Percentiles rank a stretch among this genome's conserved stretches.
phyloP scores from a whole-genome alignment of 1,284 basidiomycete species.

The Rhodotorula sp. region DNA sequence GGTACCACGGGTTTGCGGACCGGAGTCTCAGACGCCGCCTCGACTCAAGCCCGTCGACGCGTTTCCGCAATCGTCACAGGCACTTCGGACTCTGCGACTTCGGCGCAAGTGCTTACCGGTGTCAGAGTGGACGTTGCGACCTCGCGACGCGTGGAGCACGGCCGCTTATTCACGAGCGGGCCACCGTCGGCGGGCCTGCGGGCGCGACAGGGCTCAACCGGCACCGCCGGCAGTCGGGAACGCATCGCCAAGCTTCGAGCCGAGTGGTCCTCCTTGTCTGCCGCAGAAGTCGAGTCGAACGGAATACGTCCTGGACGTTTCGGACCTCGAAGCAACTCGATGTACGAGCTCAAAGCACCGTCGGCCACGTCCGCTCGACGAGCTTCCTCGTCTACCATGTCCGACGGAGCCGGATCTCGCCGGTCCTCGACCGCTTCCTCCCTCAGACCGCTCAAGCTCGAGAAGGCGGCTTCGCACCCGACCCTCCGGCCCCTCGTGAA shows the following conservation, averaged over 20 bases:
- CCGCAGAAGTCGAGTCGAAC: neutral
- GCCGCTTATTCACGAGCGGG: too few species aligned
- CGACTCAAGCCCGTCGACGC: too few species aligned
- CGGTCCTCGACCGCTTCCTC: conserved; percentile 1
- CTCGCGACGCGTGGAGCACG: too few species aligned
- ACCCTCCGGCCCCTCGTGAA: neutral
- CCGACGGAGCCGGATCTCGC: conserved; percentile 1
- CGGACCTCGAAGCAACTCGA: conserved; percentile 12
- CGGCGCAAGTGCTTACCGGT: too few species aligned
- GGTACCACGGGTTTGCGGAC: too few species aligned
- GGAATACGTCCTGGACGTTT: neutral
- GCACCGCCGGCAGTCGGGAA: conserved; percentile 1
- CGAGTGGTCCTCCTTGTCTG: conserved; percentile 11
- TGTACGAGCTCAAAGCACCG: conserved; percentile 2
- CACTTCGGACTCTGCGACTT: too few species aligned
- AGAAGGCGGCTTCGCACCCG: neutral
- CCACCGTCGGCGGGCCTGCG: too few species aligned
- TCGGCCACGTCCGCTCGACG: neutral
- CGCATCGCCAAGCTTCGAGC: conserved; percentile 7
- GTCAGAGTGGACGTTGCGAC: too few species aligned
- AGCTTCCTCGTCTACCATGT: neutral
- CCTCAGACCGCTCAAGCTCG: conserved; percentile 3
- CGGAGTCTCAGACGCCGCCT: too few species aligned
- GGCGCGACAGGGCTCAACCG: neutral
- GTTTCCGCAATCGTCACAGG: too few species aligned